A percentile compares a stretch with the other conserved stretches of the same genome.
These are phyloP conservation scores for Yamadazyma epiphylla DNA, from an alignment of 1,139 yeast species.

Conservation along the genomic window DNA sequence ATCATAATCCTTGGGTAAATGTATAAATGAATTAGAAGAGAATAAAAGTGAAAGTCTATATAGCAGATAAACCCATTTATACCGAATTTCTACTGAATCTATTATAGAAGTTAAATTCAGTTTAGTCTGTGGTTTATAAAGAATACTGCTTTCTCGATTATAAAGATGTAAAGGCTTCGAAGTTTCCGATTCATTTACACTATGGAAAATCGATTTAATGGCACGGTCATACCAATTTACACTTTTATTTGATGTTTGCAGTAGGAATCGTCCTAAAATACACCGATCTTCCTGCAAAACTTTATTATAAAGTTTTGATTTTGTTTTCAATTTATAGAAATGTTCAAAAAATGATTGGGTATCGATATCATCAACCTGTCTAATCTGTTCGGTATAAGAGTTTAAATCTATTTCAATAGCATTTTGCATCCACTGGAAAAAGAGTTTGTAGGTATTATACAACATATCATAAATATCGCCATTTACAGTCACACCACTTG, in stretches of 20 bases:
- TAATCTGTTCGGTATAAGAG: background rate
- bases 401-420: background rate
- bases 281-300: background rate
- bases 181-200: too few species aligned
- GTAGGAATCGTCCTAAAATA: background rate
- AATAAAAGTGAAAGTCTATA: too few species aligned
- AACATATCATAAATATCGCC: constrained; percentile 16
- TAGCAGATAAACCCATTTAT: too few species aligned
- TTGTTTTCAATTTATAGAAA: too few species aligned
- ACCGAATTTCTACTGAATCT: too few species aligned
- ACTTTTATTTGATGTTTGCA: background rate
- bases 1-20: too few species aligned
- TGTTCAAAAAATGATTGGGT: background rate
- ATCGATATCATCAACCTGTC: background rate
- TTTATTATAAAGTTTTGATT: background rate
- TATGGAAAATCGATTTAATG: background rate
- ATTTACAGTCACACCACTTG: background rate
- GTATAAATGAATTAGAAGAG: too few species aligned
- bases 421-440: background rate
- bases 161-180: too few species aligned
- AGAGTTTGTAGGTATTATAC: constrained; percentile 1
- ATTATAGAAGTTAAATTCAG: too few species aligned
- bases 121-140: too few species aligned
- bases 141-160: too few species aligned
- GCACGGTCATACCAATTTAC: background rate